phyloP scores from a whole-genome alignment of 345 rosid genomes.

The Aurinia saxatilis region DNA sequence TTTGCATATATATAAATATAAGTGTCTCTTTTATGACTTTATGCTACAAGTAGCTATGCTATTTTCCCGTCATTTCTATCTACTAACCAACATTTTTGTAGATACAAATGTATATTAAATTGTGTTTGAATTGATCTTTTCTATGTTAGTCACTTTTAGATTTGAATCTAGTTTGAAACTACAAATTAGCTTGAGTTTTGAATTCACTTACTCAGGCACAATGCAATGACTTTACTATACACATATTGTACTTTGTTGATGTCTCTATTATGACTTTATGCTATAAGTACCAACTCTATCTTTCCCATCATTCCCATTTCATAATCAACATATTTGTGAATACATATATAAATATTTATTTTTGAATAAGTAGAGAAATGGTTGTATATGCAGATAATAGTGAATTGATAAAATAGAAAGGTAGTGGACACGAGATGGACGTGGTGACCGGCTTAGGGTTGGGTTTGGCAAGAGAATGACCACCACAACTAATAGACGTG shows the following conservation, averaged over 20 bases:
- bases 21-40: not conserved
- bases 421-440: slow-evolving; percentile 26
- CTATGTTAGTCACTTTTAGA: no score
- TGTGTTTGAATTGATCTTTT: not conserved
- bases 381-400: not conserved
- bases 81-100: not conserved
- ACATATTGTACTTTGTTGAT: not conserved
- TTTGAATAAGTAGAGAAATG: not conserved
- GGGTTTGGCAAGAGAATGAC: slow-evolving; percentile 46
- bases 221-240: not conserved
- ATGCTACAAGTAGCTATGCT: not conserved
- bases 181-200: no score
- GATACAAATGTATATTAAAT: not conserved
- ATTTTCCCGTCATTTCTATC: not conserved
- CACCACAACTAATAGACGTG: slow-evolving; percentile 65
- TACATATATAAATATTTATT: not conserved
- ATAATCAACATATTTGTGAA: not conserved
- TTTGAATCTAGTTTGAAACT: no score
- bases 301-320: not conserved
- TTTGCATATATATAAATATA: not conserved
- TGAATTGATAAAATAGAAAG: slow-evolving; percentile 5
- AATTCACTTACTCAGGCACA: not conserved
- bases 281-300: not conserved
- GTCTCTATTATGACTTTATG: not conserved
- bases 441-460: slow-evolving; percentile 34